A percentile compares a stretch with the other conserved stretches of the same genome.
phyloP scores from a whole-genome alignment of 768 basidiomycete genomes.

The Crucibulum laeve region DNA sequence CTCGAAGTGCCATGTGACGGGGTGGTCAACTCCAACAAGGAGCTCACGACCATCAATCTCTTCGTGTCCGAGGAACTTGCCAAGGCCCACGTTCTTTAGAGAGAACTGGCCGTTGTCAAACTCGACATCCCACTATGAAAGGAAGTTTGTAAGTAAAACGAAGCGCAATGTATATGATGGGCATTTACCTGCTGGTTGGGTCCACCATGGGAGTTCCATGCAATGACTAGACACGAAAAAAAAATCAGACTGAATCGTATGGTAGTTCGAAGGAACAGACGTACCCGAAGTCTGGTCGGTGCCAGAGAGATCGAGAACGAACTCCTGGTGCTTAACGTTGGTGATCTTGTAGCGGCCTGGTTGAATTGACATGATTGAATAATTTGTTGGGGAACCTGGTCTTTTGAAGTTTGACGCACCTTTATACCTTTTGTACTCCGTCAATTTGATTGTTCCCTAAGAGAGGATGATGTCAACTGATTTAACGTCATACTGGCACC shows the following conservation, averaged over 20 bases:
- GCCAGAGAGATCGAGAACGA: slow-evolving; percentile 45
- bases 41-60: too few relatives aligned
- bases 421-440: background rate
- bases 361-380: background rate
- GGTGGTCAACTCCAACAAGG: too few relatives aligned
- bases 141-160: background rate
- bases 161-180: background rate
- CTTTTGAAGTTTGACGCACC: background rate
- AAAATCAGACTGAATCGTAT: background rate
- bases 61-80: too few relatives aligned
- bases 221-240: slow-evolving; percentile 30
- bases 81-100: too few relatives aligned
- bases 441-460: background rate
- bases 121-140: background rate
- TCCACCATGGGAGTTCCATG: slow-evolving; percentile 30
- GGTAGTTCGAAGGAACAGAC: slow-evolving; percentile 7
- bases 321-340: slow-evolving; percentile 36
- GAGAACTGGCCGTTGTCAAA: background rate
- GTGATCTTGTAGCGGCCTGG: slow-evolving; percentile 22
- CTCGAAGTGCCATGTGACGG: too few relatives aligned
- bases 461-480: too few relatives aligned
- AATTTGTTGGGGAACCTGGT: background rate
- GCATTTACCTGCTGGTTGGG: slow-evolving; percentile 36
- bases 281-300: slow-evolving; percentile 32
- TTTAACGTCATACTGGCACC: too few relatives aligned